Conservation (phyloP, 495 filamentous ascomycete genomes). For the Cryomyces minteri region DNA sequence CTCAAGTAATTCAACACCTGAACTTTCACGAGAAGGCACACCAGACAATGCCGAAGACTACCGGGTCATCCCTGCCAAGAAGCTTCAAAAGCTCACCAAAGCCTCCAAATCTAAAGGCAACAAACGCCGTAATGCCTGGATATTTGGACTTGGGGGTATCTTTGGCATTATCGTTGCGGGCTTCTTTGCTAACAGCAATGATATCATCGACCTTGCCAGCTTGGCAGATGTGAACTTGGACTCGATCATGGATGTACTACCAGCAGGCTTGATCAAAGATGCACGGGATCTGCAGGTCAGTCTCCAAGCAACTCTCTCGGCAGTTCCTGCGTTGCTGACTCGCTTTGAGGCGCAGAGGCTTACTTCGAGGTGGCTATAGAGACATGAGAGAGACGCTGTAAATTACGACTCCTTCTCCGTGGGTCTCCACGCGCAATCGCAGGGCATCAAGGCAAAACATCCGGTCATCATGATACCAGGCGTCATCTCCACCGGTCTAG, state of each 20-base stretch:
- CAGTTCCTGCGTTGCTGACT: not conserved
- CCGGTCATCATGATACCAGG: conserved; percentile 95
- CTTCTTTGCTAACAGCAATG: conserved; percentile 69
- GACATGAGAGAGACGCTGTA: conserved; percentile 70
- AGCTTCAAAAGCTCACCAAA: conserved; percentile 18
- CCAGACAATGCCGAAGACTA: conserved; percentile 10
- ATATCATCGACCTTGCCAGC: conserved; percentile 66
- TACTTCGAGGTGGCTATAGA: conserved; percentile 20
- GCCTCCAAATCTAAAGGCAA: conserved; percentile 27
- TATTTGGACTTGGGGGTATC: conserved; percentile 67
- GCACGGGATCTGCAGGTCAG: conserved; percentile 63
- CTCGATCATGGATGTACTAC: conserved; percentile 61
- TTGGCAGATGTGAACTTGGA: conserved; percentile 73
- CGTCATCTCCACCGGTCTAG: conserved; percentile 90
- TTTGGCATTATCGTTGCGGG: conserved; percentile 68
- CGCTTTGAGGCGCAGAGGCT: not conserved
- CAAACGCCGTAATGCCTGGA: conserved; percentile 56
- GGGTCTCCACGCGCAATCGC: conserved; percentile 60
- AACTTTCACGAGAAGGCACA: conserved; percentile 9
- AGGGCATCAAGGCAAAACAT: conserved; percentile 67
- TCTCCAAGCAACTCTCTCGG: not conserved
- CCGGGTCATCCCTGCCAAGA: conserved; percentile 14
- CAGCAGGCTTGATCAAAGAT: conserved; percentile 63
- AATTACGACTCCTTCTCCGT: conserved; percentile 88
- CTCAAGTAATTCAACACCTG: not conserved